Evolutionary conservation across 192 early-diverging fungal species (phyloP), one percentile per base, ranked within the genome.

Genomic region (Podochytrium sp.): DNA sequence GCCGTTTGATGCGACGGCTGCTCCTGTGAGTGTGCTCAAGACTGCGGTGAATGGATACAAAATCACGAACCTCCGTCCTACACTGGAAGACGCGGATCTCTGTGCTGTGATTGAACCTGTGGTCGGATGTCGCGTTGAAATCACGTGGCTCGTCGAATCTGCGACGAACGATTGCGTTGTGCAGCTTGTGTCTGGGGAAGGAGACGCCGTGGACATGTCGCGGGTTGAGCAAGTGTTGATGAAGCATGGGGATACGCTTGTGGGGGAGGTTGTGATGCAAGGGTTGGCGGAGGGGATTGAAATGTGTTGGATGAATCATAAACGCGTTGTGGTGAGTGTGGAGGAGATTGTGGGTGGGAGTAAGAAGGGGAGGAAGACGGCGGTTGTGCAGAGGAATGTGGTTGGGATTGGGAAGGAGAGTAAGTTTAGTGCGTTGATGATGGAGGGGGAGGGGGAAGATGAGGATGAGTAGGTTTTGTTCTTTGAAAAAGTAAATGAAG

Each of bases 231-330:
- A 33, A n/a, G 6, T 65, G 14, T 27, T 47, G 29, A n/a, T 41
- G 25, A 40, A 23, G 34, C 6, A 55, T 25, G 66, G 25, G 14
- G 53, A 55, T 16, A 27, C 40, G 42, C 30, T 65, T 7, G 35
- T n/a, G 18, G 51, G 35, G 4, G 27, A n/a, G 3, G 16, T 69
- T 1, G 66, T 69, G 14, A 33, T 69, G 66, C 25, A 55, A 20
- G 53, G 53, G 23, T 38, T 34, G 7, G 66, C 66, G 14, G 66
- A 69, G 25, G 66, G 55, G 6, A 25, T 69, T n/a, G 52, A 69
- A 35, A 30, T 69, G 30, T 69, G 66, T 29, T 69, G 66, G 66
- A 51, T 69, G 25, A 69, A 51, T 39, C 20, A 7, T 20, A 69
- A 55, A 50, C 47, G 38, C 10, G 33, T 38, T 29, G 51, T 69